Evolutionary conservation across 2,329 filamentous ascomycete genomes (phyloP).

Genomic region (Verticillium alfalfae): DNA sequence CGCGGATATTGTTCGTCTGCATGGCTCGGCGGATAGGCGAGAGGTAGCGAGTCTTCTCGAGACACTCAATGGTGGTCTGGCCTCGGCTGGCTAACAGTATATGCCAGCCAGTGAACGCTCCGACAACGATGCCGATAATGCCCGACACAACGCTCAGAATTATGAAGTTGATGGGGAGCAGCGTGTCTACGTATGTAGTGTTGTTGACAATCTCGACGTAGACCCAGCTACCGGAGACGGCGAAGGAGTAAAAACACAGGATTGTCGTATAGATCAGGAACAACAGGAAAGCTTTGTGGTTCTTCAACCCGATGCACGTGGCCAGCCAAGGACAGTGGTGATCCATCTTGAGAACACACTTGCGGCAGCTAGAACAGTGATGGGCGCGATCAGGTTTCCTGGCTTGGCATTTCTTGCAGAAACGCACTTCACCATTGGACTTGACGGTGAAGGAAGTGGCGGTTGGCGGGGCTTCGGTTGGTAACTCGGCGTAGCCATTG

Average conservation of each 20-base stretch:
- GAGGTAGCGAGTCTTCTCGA: slow-evolving; percentile 93
- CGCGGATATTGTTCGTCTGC: slow-evolving; percentile 51
- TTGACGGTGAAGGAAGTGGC: slow-evolving; percentile 86
- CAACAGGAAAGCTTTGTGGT: slow-evolving; percentile 92
- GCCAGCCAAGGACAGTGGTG: slow-evolving; percentile 98
- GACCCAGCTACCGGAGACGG: slow-evolving; percentile 73
- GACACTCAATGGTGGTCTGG: slow-evolving; percentile 90
- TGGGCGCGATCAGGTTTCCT: slow-evolving; percentile 94
- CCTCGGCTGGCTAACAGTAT: slow-evolving; percentile 72
- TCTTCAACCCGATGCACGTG: slow-evolving; percentile 86
- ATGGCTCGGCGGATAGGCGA: slow-evolving; percentile 70
- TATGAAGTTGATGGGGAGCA: slow-evolving; percentile 87
- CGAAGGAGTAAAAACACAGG: slow-evolving; percentile 79
- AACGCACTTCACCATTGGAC: slow-evolving; percentile 78
- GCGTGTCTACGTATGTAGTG: slow-evolving; percentile 63
- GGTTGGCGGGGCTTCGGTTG: slow-evolving; percentile 57
- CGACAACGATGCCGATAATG: slow-evolving; percentile 85
- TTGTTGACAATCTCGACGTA: slow-evolving; percentile 75
- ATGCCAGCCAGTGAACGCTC: slow-evolving; percentile 90
- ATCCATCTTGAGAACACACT: slow-evolving; percentile 98
- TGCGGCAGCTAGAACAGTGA: slow-evolving; percentile 91
- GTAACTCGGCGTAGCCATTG: slow-evolving; percentile 73
- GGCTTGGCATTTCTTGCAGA: slow-evolving; percentile 95
- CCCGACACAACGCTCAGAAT: slow-evolving; percentile 80
- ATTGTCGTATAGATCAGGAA: slow-evolving; percentile 86